phyloP scores from a whole-genome alignment of 1,284 basidiomycete species.

The Exobasidium rhododendri region DNA sequence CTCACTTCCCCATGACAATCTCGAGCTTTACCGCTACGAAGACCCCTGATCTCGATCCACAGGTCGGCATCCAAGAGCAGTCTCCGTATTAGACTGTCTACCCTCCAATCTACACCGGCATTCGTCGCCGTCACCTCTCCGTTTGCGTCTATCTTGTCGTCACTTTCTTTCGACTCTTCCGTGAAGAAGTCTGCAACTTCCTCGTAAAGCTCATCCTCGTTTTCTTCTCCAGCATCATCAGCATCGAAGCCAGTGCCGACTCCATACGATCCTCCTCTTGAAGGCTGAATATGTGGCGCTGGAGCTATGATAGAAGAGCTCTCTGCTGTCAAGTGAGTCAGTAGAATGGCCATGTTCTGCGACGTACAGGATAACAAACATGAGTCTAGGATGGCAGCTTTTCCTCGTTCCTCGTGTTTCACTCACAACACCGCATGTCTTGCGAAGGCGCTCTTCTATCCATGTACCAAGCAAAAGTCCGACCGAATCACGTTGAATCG shows the following conservation, averaged over 20 bases:
- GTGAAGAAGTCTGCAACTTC: neutral
- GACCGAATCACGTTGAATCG: neutral
- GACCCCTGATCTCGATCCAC: slow-evolving; percentile 8
- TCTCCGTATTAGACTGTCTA: slow-evolving; percentile 5
- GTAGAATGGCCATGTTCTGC: slow-evolving; percentile 2
- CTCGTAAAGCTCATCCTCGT: slow-evolving; percentile 3
- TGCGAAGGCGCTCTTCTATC: neutral
- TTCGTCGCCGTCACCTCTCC: neutral
- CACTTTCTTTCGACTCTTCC: slow-evolving; percentile 1
- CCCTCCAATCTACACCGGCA: slow-evolving; percentile 4
- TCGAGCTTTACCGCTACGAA: slow-evolving; percentile 6
- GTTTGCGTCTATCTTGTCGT: neutral
- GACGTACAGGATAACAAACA: no score
- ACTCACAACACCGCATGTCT: slow-evolving; percentile 3
- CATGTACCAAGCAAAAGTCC: neutral
- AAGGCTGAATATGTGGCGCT: neutral
- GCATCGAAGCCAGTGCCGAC: slow-evolving; percentile 12
- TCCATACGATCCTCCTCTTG: slow-evolving; percentile 10
- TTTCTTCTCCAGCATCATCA: slow-evolving; percentile 13
- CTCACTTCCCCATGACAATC: slow-evolving; percentile 14
- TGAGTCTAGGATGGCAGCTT: no score
- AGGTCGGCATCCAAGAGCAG: neutral
- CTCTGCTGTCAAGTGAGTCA: slow-evolving; percentile 7
- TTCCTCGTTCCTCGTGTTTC: neutral
- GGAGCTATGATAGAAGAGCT: slow-evolving; percentile 3